Base-by-base conservation (phyloP, 225 moss, liverwort and hornwort genomes). In the Sphagnum tenellum region DNA sequence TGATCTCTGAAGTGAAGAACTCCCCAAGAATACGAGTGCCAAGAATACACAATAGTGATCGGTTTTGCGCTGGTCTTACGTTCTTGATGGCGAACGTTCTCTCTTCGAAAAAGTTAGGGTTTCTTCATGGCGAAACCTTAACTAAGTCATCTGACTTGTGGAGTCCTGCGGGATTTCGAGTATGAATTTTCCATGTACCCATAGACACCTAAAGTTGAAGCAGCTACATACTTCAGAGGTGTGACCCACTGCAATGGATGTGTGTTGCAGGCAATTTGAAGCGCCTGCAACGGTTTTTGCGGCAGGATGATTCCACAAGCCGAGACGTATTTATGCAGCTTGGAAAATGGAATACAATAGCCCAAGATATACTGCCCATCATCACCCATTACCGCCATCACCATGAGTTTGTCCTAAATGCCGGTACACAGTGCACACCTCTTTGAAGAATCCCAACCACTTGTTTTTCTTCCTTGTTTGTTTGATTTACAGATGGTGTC, bases 281-380 rank as follows among this genome's bases (percentile, higher is more conserved):
- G 70, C 84, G 90, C 69, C 70, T 98, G 72, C 93, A 89, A 67
- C 81, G 93, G 9, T 90, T 85, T 69, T 54, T 98, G 74, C 78
- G 93, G 66, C 81, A 93, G 67, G 98, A 98, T 72, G 72, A 93
- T 56, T 79, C 87, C 0, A 73, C 73, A 4, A 72, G 66, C 59
- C 81, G 98, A 8, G 86, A 89, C 46, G 77, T 98, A 9, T 98
- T 98, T 12, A 81, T 89, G 77, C 90, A 93, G 77, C 81, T 98
- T 47, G 93, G 93, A 48, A 93, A 98, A 67, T 98, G 98, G 93
- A 89, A 89, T 58, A 84, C 87, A 14, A 89, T 98, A 3, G 90
- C 90, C 49, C 87, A 89, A 51, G 93, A 93, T 57, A 68, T 98
- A 12, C 76, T 98, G 8, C 93, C 92, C 5, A 78, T 90, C 8